phyloP scores from a whole-genome alignment of 2,329 filamentous ascomycete species.

The Karstenula rhodostoma region DNA sequence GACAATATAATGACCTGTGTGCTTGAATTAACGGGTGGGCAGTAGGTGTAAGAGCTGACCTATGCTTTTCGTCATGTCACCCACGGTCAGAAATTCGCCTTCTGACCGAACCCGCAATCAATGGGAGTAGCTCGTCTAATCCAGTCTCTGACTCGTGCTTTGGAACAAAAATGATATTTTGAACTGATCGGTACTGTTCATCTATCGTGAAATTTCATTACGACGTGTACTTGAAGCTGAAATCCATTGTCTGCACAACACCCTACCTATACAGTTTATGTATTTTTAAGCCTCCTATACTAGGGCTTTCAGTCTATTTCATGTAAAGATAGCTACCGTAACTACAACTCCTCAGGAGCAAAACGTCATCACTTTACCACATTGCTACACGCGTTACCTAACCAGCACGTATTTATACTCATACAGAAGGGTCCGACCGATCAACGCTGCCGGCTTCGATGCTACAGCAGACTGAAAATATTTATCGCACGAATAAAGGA shows the following conservation, averaged over 20 bases:
- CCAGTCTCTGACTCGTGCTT: not conserved
- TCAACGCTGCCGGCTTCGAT: too few relatives aligned
- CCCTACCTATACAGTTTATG: too few relatives aligned
- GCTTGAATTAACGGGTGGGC: not conserved
- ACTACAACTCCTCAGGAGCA: too few relatives aligned
- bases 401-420: too few relatives aligned
- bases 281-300: too few relatives aligned
- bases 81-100: not conserved
- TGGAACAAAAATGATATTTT: not conserved
- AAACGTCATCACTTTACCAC: too few relatives aligned
- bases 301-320: too few relatives aligned
- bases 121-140: not conserved
- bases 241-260: slow-evolving; percentile 10
- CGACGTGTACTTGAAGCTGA: slow-evolving; percentile 13
- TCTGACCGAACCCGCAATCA: not conserved
- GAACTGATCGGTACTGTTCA: not conserved
- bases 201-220: not conserved
- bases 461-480: too few relatives aligned
- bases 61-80: not conserved
- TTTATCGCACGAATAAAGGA: too few relatives aligned
- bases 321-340: too few relatives aligned
- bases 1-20: not conserved
- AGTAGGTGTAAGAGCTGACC: not conserved
- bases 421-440: not conserved
- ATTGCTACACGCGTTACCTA: too few relatives aligned